Evolutionary conservation across 75 land plant genomes (phyloP).

Genomic region (Picea sitchensis): DNA sequence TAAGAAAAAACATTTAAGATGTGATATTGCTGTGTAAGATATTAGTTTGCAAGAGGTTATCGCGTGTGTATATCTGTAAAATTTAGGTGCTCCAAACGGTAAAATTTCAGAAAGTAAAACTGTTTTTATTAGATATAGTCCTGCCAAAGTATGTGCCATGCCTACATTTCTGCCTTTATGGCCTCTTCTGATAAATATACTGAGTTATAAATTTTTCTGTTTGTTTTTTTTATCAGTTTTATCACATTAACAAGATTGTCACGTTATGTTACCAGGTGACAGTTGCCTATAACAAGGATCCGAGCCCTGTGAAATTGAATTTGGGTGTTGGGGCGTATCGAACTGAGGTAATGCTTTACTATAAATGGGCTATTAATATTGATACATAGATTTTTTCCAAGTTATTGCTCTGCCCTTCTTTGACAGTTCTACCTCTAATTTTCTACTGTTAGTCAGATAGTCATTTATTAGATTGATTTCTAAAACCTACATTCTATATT

Average conservation of each 20-base stretch:
- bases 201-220: too few relatives aligned
- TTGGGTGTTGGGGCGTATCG: conserved; percentile 93
- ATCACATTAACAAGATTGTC: not conserved
- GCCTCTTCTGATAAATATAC: too few relatives aligned
- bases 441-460: not conserved
- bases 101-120: too few relatives aligned
- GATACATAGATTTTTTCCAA: not conserved
- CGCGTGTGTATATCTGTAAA: too few relatives aligned
- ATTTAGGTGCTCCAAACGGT: too few relatives aligned
- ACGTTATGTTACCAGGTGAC: conserved; percentile 57
- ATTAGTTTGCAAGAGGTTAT: too few relatives aligned
- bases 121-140: too few relatives aligned
- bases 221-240: not conserved
- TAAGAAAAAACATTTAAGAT: too few relatives aligned
- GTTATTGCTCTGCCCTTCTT: not conserved
- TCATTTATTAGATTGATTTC: too few relatives aligned
- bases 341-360: conserved; percentile 62
- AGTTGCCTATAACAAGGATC: conserved; percentile 87
- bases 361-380: not conserved
- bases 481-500: not conserved
- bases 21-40: too few relatives aligned
- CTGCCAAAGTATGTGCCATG: too few relatives aligned
- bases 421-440: not conserved
- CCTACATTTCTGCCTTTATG: too few relatives aligned
- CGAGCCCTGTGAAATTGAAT: conserved; percentile 79